Conservation (phyloP, 202 grass and related monocot genomes). For the Setaria viridis region DNA sequence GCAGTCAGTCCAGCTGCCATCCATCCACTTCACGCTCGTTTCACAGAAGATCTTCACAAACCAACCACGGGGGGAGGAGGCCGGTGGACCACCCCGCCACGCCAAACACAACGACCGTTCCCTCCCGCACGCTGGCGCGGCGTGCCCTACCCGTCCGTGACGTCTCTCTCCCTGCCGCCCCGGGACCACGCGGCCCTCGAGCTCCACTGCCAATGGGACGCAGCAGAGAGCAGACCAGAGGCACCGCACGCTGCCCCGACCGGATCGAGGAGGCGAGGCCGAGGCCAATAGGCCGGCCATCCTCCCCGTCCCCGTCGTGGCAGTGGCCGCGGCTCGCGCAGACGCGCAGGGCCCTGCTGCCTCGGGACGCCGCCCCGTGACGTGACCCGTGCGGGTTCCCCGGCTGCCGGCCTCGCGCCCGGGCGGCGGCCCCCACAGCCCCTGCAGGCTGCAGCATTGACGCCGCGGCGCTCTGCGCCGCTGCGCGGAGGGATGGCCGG, state of each 20-base stretch:
- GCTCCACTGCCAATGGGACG: slow-evolving; percentile 11
- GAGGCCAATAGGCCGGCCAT: too few relatives aligned
- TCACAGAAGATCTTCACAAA: slow-evolving; percentile 35
- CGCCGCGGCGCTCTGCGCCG: not conserved
- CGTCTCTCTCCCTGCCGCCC: not conserved
- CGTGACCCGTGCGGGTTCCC: slow-evolving; percentile 26
- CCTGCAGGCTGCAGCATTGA: not conserved
- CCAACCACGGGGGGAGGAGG: not conserved
- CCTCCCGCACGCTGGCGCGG: not conserved
- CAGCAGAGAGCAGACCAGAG: not conserved
- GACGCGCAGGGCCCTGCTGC: not conserved
- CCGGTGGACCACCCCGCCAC: slow-evolving; percentile 8
- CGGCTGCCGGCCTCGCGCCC: not conserved
- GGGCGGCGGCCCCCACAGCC: not conserved
- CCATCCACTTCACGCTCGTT: not conserved
- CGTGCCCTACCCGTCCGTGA: not conserved
- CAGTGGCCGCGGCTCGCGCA: not conserved
- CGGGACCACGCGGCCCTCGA: not conserved
- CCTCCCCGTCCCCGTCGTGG: too few relatives aligned
- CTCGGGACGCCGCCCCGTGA: slow-evolving; percentile 27
- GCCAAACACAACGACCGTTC: slow-evolving; percentile 7
- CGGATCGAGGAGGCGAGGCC: not conserved
- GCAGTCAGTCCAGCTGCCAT: slow-evolving; percentile 4
- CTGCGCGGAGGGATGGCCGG: not conserved
- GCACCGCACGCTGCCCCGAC: not conserved